Evolutionary conservation across 1,139 yeast species (phyloP).

Genomic region (Protomyces lactucae-debilis): DNA sequence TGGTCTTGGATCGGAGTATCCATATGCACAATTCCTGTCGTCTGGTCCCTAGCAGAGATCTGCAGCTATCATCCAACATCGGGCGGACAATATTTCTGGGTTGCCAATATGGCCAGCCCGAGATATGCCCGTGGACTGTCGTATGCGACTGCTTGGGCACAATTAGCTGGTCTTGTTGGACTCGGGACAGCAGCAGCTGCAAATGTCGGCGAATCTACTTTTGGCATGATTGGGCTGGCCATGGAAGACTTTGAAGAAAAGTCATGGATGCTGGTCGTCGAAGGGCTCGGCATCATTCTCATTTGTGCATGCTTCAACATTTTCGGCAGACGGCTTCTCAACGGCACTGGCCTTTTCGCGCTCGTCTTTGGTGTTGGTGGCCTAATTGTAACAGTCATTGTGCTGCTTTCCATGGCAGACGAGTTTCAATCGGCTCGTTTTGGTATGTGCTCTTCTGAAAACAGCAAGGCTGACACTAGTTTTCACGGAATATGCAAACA

Average conservation of each 20-base stretch:
- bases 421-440: constrained; percentile 35
- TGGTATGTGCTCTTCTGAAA: constrained; percentile 10
- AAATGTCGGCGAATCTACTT: constrained; percentile 34
- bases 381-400: constrained; percentile 33
- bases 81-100: constrained; percentile 39
- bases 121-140: constrained; percentile 31
- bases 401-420: constrained; percentile 34
- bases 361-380: constrained; percentile 35
- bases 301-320: constrained; percentile 29
- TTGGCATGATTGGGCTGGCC: constrained; percentile 34
- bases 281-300: constrained; percentile 27
- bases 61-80: constrained; percentile 66
- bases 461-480: constrained; percentile 1
- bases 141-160: constrained; percentile 31
- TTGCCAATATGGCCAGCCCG: constrained; percentile 34
- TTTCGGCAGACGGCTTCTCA: constrained; percentile 34
- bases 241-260: constrained; percentile 27
- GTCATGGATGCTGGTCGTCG: constrained; percentile 30
- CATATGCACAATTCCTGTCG: constrained; percentile 54
- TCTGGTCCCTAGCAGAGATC: constrained; percentile 58
- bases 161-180: constrained; percentile 35
- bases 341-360: constrained; percentile 35
- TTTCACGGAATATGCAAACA: constrained; percentile 32
- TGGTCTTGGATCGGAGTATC: constrained; percentile 71
- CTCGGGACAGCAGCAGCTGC: constrained; percentile 35